Percentiles rank a stretch among this genome's conserved stretches.
Evolutionary conservation across 306 rosid genomes (phyloP).

Genomic region (Trichosanthes cucumerina): DNA sequence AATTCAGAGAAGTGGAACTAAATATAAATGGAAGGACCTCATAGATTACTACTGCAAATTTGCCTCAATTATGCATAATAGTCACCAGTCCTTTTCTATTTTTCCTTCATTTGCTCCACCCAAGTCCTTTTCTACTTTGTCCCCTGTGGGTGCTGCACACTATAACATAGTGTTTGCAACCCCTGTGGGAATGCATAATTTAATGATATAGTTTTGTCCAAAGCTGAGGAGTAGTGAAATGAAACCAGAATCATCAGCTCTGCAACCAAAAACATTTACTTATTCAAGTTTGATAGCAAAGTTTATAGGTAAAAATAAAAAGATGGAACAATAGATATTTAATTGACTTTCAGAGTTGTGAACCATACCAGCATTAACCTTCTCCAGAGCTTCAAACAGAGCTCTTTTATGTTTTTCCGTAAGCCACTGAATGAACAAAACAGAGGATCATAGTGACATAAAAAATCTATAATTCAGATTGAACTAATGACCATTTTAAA

Average conservation of each 20-base stretch:
- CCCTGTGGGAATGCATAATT: constrained; percentile 51
- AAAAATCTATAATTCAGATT: background rate
- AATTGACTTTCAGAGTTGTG: background rate
- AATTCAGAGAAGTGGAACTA: too few relatives aligned
- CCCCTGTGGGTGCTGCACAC: constrained; percentile 19
- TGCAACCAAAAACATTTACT: constrained; percentile 25
- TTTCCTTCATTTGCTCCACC: constrained; percentile 15
- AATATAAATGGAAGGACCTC: background rate
- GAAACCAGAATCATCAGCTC: constrained; percentile 98
- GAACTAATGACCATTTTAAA: background rate
- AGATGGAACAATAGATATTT: too few relatives aligned
- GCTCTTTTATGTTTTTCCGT: constrained; percentile 52
- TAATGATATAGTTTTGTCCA: constrained; percentile 62
- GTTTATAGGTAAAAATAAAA: background rate
- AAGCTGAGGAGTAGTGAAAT: constrained; percentile 79
- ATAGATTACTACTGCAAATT: background rate
- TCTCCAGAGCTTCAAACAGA: constrained; percentile 77
- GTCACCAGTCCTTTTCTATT: too few relatives aligned
- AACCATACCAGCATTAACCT: constrained; percentile 69
- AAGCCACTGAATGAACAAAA: constrained; percentile 31
- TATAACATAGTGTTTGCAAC: constrained; percentile 62
- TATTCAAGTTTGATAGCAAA: background rate
- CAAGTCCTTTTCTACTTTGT: background rate
- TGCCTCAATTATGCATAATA: background rate
- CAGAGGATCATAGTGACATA: background rate